phyloP scores from a whole-genome alignment of 495 filamentous ascomycete genomes.

The Annulohypoxylon nitens region DNA sequence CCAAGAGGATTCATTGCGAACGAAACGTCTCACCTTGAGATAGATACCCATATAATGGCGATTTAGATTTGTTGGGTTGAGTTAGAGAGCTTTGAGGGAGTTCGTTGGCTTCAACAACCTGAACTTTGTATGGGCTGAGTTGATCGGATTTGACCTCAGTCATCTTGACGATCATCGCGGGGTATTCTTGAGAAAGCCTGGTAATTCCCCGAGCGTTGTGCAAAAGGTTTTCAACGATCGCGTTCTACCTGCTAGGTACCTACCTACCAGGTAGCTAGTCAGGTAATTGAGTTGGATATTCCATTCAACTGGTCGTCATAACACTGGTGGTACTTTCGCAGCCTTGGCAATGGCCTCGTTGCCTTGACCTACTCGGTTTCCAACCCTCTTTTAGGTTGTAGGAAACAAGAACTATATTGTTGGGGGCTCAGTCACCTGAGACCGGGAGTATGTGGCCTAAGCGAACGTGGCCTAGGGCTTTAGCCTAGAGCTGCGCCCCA shows the following conservation, averaged over 20 bases:
- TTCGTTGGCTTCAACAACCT: slow-evolving; percentile 21
- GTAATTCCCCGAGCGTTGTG: background rate
- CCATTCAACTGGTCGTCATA: background rate
- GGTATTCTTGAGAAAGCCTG: background rate
- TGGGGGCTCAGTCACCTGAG: slow-evolving; percentile 7
- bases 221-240: background rate
- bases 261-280: background rate
- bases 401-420: slow-evolving; percentile 11
- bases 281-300: background rate
- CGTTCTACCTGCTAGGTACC: too few relatives aligned
- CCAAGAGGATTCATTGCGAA: background rate
- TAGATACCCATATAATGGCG: background rate
- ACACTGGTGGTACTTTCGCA: background rate
- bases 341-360: background rate
- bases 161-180: background rate
- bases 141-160: background rate
- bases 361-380: background rate
- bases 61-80: slow-evolving; percentile 10
- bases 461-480: background rate
- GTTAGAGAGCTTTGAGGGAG: slow-evolving; percentile 8
- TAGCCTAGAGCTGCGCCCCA: background rate
- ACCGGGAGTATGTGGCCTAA: background rate
- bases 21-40: background rate
- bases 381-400: background rate
- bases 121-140: slow-evolving; percentile 10